phyloP scores from a whole-genome alignment of 768 basidiomycete genomes.

The Polyporus arcularius region DNA sequence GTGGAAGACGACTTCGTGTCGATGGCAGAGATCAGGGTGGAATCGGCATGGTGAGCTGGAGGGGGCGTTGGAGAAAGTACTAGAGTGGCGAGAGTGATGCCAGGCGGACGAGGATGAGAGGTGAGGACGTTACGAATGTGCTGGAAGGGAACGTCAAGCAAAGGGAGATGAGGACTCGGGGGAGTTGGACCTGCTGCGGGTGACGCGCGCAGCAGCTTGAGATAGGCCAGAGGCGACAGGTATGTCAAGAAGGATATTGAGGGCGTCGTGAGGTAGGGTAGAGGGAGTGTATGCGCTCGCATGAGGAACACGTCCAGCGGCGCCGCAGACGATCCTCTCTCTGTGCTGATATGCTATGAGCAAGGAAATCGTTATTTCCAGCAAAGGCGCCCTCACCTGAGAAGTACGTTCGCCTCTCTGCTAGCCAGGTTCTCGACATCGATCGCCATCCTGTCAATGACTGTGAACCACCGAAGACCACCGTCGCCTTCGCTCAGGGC shows the following conservation, averaged over 20 bases:
- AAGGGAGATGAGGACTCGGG: slow-evolving; percentile 31
- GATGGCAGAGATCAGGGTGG: slow-evolving; percentile 24
- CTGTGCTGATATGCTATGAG: background rate
- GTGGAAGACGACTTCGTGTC: slow-evolving; percentile 52
- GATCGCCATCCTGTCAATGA: slow-evolving; percentile 55
- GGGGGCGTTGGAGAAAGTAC: slow-evolving; percentile 44
- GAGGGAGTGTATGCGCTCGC: slow-evolving; percentile 64
- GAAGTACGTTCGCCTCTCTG: slow-evolving; percentile 53
- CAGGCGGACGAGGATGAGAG: slow-evolving; percentile 37
- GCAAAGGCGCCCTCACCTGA: slow-evolving; percentile 42
- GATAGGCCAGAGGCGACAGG: slow-evolving; percentile 68
- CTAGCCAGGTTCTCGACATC: slow-evolving; percentile 51
- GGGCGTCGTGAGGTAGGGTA: slow-evolving; percentile 71
- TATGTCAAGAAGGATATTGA: slow-evolving; percentile 73
- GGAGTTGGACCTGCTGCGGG: slow-evolving; percentile 27
- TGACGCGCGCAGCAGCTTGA: slow-evolving; percentile 53
- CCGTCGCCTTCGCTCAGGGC: slow-evolving; percentile 61
- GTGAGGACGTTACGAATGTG: slow-evolving; percentile 50
- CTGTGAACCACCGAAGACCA: slow-evolving; percentile 76
- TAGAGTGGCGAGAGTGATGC: slow-evolving; percentile 57
- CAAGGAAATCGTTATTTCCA: background rate
- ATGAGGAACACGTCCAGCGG: slow-evolving; percentile 75
- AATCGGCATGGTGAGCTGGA: slow-evolving; percentile 34
- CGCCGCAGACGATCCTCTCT: slow-evolving; percentile 33
- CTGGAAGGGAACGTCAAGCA: slow-evolving; percentile 54